Evolutionary conservation across 371 early-diverging fungal species (phyloP), one percentile per base, ranked within the genome.

Genomic region (Nematocida homosporus): DNA sequence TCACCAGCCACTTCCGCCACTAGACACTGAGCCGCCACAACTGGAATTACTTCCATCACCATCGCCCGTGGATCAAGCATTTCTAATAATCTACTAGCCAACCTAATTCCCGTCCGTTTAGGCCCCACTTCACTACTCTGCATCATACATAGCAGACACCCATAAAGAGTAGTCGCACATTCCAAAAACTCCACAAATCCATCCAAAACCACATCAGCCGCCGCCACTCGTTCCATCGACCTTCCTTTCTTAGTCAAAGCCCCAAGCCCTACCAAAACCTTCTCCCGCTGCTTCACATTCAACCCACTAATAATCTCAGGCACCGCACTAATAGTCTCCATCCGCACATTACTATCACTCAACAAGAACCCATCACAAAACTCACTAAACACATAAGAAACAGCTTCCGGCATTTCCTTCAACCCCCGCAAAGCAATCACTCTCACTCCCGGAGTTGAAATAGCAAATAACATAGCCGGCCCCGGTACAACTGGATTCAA

Each of bases 371-470:
- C 83, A 40, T 79, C 44, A 6, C 34, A 52, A 1, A 83, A 29
- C 20, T 78, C 65, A 13, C 64, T 47, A 40, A 67, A 44, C n/a
- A 37, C 29, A 0, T 27, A 41, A 67, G 69, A 60, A 20, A 79
- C 35, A 18, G 38, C 29, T 18, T 64, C 37, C 2, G 63, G 25
- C 48, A 55, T 52, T 29, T 42, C 40, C 56, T 50, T 56, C n/a
- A 83, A 59, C 13, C 72, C 48, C 35, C 67, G 16, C 63, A 63
- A 38, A 5, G 63, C 32, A 40, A 42, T 77, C 6, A 79, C 23
- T 37, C 83, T 56, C 3, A 83, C 63, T n/a, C 54, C 59, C 2
- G 66, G 53, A 40, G 80, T 76, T 18, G 77, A 34, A 13, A 83
- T 59, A 16, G 32, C 10, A 42, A 83, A 81, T 5, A 83, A 23